Base-by-base conservation (phyloP, 306 rosid genomes). In the Rosa rugosa region DNA sequence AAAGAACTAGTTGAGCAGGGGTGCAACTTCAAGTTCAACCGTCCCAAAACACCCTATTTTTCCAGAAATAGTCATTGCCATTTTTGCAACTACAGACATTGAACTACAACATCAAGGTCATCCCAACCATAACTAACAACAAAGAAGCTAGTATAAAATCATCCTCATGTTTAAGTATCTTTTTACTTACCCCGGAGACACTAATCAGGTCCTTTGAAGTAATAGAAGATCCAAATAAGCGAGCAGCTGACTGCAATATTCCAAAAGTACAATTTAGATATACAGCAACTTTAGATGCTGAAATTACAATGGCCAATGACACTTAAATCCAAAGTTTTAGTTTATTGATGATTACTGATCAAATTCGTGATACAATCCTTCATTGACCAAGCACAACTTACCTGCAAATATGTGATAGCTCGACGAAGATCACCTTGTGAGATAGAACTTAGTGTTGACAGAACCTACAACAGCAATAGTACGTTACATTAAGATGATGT, bases 391-490 rank as follows among this genome's bases (percentile, higher is more conserved):
- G 62, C 67, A 69, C 49, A 63, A 50, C 83, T 81, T 79, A 86
- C 99, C 98, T 95, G 98, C 88, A 95, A 90, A 83, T 88, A 93
- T 46, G 96, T 91, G 83, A 95, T 93, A 75, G 97, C 98, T 81
- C 99, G 91, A 68, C 98, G 98, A 71, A 95, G 97, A 88, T 95
- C 99, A 68, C 98, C 99, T 79, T 93, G 93, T 77, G 99, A 95
- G 73, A 93, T 95, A 78, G 88, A 91, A 79, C 96, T 90, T 62
- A 95, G 82, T 60, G 94, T 87, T 75, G 97, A 88, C 79, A 91
- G 94, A 82, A 89, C 97, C 99, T 95, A 40, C 51, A 79, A 9
- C 36, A 22, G 31, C 64, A 60, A 77, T 65, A 17, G 84, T 60
- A 31, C 70, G 50, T 22, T 44, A 51, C 34, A 38, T 77, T 65